Evolutionary conservation across 106 monocot genomes (phyloP).

Genomic region (Phalaenopsis aphrodite): DNA sequence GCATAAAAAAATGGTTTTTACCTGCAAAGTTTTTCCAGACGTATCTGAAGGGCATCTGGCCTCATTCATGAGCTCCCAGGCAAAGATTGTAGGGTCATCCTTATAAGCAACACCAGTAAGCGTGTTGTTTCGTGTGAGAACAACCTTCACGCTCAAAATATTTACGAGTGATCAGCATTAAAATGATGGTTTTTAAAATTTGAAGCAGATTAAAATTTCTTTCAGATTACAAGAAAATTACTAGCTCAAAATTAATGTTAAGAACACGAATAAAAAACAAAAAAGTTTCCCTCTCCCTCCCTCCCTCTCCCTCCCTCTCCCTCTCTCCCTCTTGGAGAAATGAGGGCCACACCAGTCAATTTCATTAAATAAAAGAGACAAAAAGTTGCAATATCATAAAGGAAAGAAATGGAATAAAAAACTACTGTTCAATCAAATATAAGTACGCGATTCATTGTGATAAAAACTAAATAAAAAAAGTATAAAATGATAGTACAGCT

Average conservation of each 20-base stretch:
- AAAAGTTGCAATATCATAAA: neutral
- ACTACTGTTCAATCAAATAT: too few species aligned
- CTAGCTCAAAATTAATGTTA: too few species aligned
- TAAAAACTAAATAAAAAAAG: too few species aligned
- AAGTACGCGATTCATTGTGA: too few species aligned
- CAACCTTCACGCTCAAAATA: constrained; percentile 5
- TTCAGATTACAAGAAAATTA: too few species aligned
- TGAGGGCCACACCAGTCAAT: too few species aligned
- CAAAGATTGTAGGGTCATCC: constrained; percentile 48
- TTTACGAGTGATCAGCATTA: neutral
- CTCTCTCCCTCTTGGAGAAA: too few species aligned
- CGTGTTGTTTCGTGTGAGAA: constrained; percentile 47
- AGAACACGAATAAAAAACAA: neutral
- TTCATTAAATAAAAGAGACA: neutral
- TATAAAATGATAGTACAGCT: too few species aligned
- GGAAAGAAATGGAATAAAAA: too few species aligned
- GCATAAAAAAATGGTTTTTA: neutral
- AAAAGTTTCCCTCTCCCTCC: too few species aligned
- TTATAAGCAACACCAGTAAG: constrained; percentile 37
- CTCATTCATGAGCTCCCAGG: constrained; percentile 65
- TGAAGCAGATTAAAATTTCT: neutral
- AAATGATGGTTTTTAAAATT: neutral
- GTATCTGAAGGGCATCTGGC: constrained; percentile 47
- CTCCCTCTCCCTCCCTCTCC: too few species aligned
- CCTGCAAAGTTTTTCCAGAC: constrained; percentile 37